Base-by-base conservation (phyloP, 768 basidiomycete species). In the Suillus tomentosus region DNA sequence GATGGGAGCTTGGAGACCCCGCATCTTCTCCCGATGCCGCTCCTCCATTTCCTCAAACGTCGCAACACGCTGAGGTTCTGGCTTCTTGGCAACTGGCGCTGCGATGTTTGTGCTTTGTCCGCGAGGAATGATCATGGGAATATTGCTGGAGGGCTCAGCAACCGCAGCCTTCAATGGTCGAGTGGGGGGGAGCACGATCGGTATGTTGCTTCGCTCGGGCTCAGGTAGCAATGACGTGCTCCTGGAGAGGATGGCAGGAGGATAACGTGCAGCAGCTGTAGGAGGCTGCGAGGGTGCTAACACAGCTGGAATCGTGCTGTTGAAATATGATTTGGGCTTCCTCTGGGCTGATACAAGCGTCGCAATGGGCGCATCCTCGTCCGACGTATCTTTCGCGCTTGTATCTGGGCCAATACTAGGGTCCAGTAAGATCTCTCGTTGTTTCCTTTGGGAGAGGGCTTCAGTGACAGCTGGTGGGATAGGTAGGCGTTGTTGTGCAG, bases 41-140 rank as follows among this genome's bases (percentile, higher is more conserved):
- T 94, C 92, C 55, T 86, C 88, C 39, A 96, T 81, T 73, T 96
- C 94, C 75, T 96, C 95, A 72, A 91, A 93, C 2, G 94, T 94
- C 64, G 87, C 85, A 34, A 88, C 84, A 17, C 90, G 87, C 47
- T 79, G 75, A 4, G 73, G 67, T 31, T 81, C 78, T 3, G 85
- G 80, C 27, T 79, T 78, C 67, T 85, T 85, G 13, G 88, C 86
- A 43, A 76, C 66, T 6, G 79, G 79, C 22, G 79, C 70, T 5
- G 74, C 73, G 15, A 74, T 72, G 5, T 66, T 55, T 15, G 62
- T n/a, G 48, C 65, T 13, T 62, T 74, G 78, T n/a, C 77, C 73
- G 17, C 85, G 84, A 42, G 85, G 84, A 50, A 84, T 70, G 48
- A 77, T 80, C 27, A 77, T 75, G 0, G 84, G 70, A 69, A 79